Evolutionary conservation across 1,139 yeast species (phyloP), one percentile per base, ranked within the genome.

Genomic region (Chernovozyma sophiae-reginae): DNA sequence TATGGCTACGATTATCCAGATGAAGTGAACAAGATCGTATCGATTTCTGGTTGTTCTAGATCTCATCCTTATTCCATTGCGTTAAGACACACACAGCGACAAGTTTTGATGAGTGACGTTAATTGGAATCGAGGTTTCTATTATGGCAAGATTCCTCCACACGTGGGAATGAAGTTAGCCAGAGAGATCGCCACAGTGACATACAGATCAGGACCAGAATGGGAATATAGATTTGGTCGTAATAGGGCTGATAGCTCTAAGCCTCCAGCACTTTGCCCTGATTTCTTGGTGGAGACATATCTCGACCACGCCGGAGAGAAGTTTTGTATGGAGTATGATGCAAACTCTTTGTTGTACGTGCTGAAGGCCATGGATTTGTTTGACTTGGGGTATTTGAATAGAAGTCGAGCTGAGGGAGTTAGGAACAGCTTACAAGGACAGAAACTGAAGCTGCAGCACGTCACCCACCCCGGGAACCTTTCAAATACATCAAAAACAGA

Each of bases 21-120:
- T 30, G 75, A 72, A 42, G 96, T 89, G 4, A 74, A 72, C 6
- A 79, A 82, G 39, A 72, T 89, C 4, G 77, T 87, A 1, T 76
- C 87, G 10, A 85, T 89, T 24, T 81, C 94, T 33, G 97, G 95
- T 3, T 89, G 96, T 65, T 95, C 96, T 2, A 71, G 95, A 49
- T 86, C 96, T 1, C 97, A 89, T 56, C 97, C 97, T 2, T 85
- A 86, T 47, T 86, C 96, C 3, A 86, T 89, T 46, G 97, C 97
- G 3, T 80, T 89, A 77, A 77, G 97, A 46, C 95, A 86, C 56
- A 81, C 94, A 25, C 97, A 89, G 60, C 70, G 97, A 46, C 97
- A 89, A 60, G 96, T 86, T 4, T 68, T 89, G 41, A 90, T 89
- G 95, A 81, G 94, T 36, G 97, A 89, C 60, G 92, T 95, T 4